phyloP scores from a whole-genome alignment of 306 rosid genomes.

The Pyrus communis region DNA sequence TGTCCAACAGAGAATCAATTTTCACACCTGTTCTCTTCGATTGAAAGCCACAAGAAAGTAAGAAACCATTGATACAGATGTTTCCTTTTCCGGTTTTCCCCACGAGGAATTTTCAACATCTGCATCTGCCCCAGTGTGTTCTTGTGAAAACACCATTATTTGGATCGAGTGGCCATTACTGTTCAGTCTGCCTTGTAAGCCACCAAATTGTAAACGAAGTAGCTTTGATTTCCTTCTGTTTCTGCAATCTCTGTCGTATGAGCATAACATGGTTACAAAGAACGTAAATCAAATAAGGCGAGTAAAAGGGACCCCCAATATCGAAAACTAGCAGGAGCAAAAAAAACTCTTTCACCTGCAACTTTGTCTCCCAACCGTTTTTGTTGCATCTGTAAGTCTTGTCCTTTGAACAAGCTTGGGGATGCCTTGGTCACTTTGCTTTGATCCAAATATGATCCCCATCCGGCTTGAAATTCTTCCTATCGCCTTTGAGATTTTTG shows the following conservation, averaged over 20 bases:
- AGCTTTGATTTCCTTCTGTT: background rate
- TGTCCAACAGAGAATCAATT: too few relatives aligned
- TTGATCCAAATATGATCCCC: slow-evolving; percentile 2
- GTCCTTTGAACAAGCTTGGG: background rate
- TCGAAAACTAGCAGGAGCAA: background rate
- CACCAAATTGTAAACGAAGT: background rate
- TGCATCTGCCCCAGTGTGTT: too few relatives aligned
- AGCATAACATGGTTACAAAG: background rate
- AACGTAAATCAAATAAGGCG: background rate
- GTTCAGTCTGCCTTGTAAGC: background rate
- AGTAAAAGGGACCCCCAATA: background rate
- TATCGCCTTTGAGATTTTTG: background rate
- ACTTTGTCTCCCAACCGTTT: slow-evolving; percentile 4
- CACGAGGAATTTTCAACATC: too few relatives aligned
- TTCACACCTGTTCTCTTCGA: too few relatives aligned
- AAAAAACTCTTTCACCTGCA: slow-evolving; percentile 10
- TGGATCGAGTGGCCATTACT: background rate
- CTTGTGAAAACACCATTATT: background rate
- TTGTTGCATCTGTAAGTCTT: background rate
- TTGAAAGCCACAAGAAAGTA: too few relatives aligned
- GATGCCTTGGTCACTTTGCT: background rate
- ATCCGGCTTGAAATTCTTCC: background rate
- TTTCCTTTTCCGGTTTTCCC: too few relatives aligned
- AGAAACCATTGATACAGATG: too few relatives aligned
- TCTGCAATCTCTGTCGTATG: background rate